These are phyloP conservation scores for Emydomyces testavorans DNA, from an alignment of 2,329 filamentous ascomycete species.

Conservation along the genomic window DNA sequence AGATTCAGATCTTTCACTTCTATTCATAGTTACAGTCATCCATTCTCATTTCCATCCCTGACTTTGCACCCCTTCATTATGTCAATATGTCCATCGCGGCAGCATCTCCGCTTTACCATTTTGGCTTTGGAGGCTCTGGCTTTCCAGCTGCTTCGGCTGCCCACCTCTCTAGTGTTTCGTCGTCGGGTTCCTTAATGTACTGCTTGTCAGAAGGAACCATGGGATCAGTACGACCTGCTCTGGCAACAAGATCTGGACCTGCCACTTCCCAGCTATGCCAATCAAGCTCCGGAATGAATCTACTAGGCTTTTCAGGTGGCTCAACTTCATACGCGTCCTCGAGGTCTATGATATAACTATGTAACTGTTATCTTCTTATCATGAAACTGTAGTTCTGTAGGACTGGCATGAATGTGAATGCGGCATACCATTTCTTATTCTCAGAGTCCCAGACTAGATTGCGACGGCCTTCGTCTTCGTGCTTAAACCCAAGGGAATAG, in stretches of 20 bases:
- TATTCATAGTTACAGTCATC: too few relatives aligned
- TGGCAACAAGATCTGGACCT: conserved; percentile 9
- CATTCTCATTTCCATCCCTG: too few relatives aligned
- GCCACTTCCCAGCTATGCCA: conserved; percentile 12
- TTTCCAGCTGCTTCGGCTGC: conserved; percentile 14
- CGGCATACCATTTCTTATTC: conserved; percentile 16
- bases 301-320: neutral
- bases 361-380: neutral
- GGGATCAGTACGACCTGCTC: conserved; percentile 13
- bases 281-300: conserved; percentile 11
- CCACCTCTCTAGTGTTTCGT: conserved; percentile 13
- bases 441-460: conserved; percentile 16
- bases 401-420: neutral
- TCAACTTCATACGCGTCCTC: conserved; percentile 13
- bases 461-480: conserved; percentile 21
- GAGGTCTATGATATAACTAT: conserved; percentile 16
- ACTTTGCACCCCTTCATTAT: too few relatives aligned
- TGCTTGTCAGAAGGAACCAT: conserved; percentile 14
- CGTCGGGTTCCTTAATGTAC: conserved; percentile 11
- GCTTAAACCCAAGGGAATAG: conserved; percentile 11
- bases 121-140: too few relatives aligned
- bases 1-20: too few relatives aligned
- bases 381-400: neutral
- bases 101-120: too few relatives aligned
- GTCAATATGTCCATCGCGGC: too few relatives aligned